phyloP scores from a whole-genome alignment of 306 rosid species.

The Trifolium subterraneum region DNA sequence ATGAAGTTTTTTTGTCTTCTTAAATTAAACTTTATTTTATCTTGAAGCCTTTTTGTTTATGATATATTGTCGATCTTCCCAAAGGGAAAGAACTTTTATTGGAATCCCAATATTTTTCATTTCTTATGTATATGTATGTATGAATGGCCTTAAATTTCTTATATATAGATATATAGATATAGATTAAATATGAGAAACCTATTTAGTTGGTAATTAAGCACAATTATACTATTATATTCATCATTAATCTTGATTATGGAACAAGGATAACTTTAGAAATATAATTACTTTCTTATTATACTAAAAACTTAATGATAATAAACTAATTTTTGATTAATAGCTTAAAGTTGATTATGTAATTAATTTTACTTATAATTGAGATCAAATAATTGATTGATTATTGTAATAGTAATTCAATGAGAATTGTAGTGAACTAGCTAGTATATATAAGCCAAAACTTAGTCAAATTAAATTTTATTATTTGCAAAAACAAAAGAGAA shows the following conservation, averaged over 20 bases:
- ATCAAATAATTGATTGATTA: background rate
- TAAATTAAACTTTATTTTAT: background rate
- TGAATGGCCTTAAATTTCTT: too few species aligned
- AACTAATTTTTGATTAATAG: too few species aligned
- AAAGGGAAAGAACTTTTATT: constrained; percentile 52
- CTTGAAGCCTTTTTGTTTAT: constrained; percentile 22
- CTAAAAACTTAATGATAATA: background rate
- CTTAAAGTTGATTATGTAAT: background rate
- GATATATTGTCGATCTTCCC: constrained; percentile 45
- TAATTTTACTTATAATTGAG: background rate
- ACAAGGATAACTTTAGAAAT: background rate
- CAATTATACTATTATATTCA: background rate
- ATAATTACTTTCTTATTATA: background rate
- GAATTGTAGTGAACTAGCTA: too few species aligned
- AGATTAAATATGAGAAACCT: constrained; percentile 16
- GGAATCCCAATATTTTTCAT: constrained; percentile 41
- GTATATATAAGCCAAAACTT: too few species aligned
- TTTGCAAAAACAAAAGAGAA: too few species aligned
- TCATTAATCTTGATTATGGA: background rate
- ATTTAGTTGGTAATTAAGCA: background rate
- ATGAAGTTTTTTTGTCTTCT: background rate
- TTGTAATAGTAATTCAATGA: background rate
- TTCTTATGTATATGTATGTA: background rate
- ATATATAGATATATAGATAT: background rate
- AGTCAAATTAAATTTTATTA: too few species aligned